Evolutionary conservation across 108 stramenopile genomes (phyloP), one percentile per base, ranked within the genome.

Genomic region (Cyclotella kingstonii): DNA sequence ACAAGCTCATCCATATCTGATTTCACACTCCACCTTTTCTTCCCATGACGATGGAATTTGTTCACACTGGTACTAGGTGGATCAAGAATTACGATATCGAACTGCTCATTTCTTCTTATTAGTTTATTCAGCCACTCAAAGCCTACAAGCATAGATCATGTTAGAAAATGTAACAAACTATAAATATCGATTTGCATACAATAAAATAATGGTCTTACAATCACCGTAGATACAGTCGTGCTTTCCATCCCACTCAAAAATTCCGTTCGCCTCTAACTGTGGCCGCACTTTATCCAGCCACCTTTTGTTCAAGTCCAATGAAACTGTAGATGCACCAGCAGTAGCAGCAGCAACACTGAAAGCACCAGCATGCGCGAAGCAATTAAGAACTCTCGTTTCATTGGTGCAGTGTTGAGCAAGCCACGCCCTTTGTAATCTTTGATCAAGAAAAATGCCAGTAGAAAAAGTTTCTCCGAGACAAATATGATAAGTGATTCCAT

Each of bases 211-310:
- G n/a, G n/a, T n/a, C 73, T 80, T 34, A 77, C 89, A 87, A 66
- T 92, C 91, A 11, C 91, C 91, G 68, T 84, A 92, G 27, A 92
- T 87, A 40, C 76, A 75, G 57, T 89, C 91, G 49, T 92, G 91
- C 31, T 76, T 64, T 42, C 81, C 84, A 49, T 86, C 81, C 70
- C 84, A 86, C 22, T 70, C 73, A 36, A 50, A 35, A 33, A 90
- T 85, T 2, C 83, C 84, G 65, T 91, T 91, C n/a, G 86, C 86
- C 46, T 84, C 71, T 41, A 91, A 71, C 34, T 91, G 89, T 1
- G 84, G 81, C 29, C 81, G 58, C 29, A 91, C 61, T 47, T 86
- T 76, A 57, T 86, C 85, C 35, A 92, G 68, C 91, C 91, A 92
- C 42, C 89, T 89, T 56, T 85, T 84, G 28, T 82, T 77, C 52